Evolutionary conservation across 1,284 basidiomycete genomes (phyloP), one percentile per base, ranked within the genome.

Genomic region (Ceratobasidium papillatum): DNA sequence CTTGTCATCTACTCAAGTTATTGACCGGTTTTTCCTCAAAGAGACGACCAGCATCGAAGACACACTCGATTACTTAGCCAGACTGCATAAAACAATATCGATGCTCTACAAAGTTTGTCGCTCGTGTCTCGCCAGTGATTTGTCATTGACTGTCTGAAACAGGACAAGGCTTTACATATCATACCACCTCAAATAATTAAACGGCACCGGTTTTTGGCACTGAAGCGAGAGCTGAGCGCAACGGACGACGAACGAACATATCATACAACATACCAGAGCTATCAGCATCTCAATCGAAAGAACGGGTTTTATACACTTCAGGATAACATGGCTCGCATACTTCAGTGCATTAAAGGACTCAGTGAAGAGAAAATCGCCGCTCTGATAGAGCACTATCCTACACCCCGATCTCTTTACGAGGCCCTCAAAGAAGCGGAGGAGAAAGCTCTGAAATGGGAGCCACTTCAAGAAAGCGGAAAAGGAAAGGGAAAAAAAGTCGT

Each of bases 11-110:
- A 83, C 86, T 3, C 86, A 87, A 77, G 81, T 88, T 41, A 82
- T 86, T 62, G 86, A 87, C 77, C 83, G 84, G 27, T 88, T 88
- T 80, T 85, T 83, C 76, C 81, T 89, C 11, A 85, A 88, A 75
- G 83, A 85, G 59, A 87, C 86, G 0, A 80, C 82, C 49, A 83
- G 82, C 63, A 75, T 85, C 9, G 78, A 79, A n/a, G 86, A 86
- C 36, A 86, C 86, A 3, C 83, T 87, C 76, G 83, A 85, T 65
- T 87, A 84, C 75, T 81, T 88, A 22, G 81, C 81, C 1, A 81
- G 80, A 17, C 79, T 78, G 5, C 78, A 78, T 49, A 61, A 80
- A 25, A 82, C 85, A 19, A 83, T 89, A 71, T 76, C 78, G 17
- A 78, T 81, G 19, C 75, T 81, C 1, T 82, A 84, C 76, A 71